Percentiles rank a stretch among this genome's conserved stretches.
Evolutionary conservation across 2,329 filamentous ascomycete species (phyloP).

Genomic region (Triangularia verruculosa): DNA sequence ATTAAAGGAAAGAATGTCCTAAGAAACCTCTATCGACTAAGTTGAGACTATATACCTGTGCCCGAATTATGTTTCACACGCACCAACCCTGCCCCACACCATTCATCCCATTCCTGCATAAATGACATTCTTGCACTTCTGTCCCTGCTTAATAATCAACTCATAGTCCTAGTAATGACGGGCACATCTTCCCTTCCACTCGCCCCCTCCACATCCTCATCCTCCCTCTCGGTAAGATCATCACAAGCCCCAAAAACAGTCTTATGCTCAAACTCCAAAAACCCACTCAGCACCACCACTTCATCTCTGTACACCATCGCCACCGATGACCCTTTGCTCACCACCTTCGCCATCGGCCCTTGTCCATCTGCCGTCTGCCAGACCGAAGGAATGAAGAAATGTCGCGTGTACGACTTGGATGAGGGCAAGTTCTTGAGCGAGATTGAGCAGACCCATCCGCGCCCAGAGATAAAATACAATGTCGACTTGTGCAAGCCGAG

Average conservation of each 20-base stretch:
- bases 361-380: conserved; percentile 21
- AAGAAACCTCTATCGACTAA: no score
- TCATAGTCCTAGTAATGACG: conserved; percentile 11
- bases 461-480: conserved; percentile 22
- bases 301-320: conserved; percentile 24
- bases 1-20: no score
- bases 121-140: background rate
- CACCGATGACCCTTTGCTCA: conserved; percentile 17
- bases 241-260: conserved; percentile 10
- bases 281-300: conserved; percentile 23
- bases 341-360: conserved; percentile 16
- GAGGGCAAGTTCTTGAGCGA: conserved; percentile 15
- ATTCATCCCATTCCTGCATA: background rate
- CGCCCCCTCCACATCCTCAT: background rate
- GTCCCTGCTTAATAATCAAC: background rate
- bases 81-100: background rate
- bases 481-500: conserved; percentile 20
- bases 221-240: background rate
- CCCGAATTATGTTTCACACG: background rate
- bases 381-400: conserved; percentile 26
- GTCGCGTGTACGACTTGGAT: conserved; percentile 17
- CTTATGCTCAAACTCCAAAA: conserved; percentile 27
- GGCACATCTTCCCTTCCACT: background rate
- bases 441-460: conserved; percentile 27
- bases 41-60: no score